phyloP scores from a whole-genome alignment of 129 eudicot genomes.

The Lactuca saligna region DNA sequence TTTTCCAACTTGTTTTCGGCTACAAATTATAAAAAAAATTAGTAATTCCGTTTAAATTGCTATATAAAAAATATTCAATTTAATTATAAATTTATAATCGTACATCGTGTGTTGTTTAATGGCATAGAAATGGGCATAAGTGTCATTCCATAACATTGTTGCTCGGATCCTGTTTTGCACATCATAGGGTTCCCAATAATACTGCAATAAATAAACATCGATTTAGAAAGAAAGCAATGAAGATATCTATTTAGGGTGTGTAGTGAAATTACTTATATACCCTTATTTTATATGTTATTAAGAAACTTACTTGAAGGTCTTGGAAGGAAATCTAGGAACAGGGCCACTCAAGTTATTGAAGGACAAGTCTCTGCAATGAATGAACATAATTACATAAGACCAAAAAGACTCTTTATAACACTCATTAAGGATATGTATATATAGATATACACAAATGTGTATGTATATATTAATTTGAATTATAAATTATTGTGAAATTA shows the following conservation, averaged over 20 bases:
- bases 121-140: conserved; percentile 84
- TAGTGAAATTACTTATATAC: not conserved
- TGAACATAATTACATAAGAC: not conserved
- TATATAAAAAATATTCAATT: conserved; percentile 1
- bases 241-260: conserved; percentile 2
- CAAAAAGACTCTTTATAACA: conserved; percentile 12
- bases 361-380: conserved; percentile 68
- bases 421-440: too few species aligned
- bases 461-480: conserved; percentile 15
- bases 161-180: conserved; percentile 61
- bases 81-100: conserved; percentile 13
- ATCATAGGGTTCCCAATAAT: conserved; percentile 73
- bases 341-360: conserved; percentile 84
- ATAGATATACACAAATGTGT: conserved; percentile 21
- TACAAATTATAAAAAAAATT: conserved; percentile 25
- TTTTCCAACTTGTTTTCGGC: conserved; percentile 39
- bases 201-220: conserved; percentile 42
- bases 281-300: not conserved
- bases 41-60: not conserved
- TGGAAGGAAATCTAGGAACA: conserved; percentile 72
- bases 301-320: conserved; percentile 67
- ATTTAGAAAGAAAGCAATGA: not conserved
- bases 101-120: conserved; percentile 65
- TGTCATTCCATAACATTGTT: conserved; percentile 60
- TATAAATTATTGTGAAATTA: conserved; percentile 12